A percentile compares a stretch with the other conserved stretches of the same genome.
These are phyloP conservation scores for Clarireedia sp. DNA, from an alignment of 2,329 filamentous ascomycete species.

Conservation along the genomic window DNA sequence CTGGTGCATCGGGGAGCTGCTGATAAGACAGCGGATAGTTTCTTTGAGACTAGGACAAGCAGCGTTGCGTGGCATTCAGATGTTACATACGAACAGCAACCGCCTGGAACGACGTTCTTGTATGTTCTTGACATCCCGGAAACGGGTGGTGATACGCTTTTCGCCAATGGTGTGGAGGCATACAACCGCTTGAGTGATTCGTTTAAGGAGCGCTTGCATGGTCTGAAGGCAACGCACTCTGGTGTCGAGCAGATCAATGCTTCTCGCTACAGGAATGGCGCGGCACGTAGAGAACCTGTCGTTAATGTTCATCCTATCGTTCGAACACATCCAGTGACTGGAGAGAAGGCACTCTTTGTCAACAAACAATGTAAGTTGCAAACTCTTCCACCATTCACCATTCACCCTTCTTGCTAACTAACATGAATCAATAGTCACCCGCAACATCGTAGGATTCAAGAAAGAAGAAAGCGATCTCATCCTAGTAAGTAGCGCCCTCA, in stretches of 20 bases:
- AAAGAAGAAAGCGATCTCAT: conserved; percentile 77
- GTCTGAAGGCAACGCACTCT: conserved; percentile 73
- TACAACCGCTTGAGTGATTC: conserved; percentile 73
- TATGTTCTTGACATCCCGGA: conserved; percentile 78
- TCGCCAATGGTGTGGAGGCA: conserved; percentile 70
- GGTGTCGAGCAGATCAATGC: conserved; percentile 72
- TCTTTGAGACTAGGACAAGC: conserved; percentile 64
- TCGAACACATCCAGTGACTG: conserved; percentile 72
- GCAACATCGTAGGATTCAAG: conserved; percentile 73
- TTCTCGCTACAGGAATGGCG: conserved; percentile 56
- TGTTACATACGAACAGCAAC: conserved; percentile 80
- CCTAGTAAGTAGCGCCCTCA: conserved; percentile 32
- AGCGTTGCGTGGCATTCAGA: conserved; percentile 86
- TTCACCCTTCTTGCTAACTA: background rate
- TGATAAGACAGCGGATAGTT: conserved; percentile 51
- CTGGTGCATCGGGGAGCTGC: conserved; percentile 67
- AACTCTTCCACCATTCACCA: background rate
- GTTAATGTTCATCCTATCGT: conserved; percentile 69
- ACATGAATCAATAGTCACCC: conserved; percentile 51
- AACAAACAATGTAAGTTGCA: conserved; percentile 67
- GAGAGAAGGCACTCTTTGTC: conserved; percentile 75
- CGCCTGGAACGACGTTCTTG: conserved; percentile 82
- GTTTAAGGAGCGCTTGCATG: conserved; percentile 74
- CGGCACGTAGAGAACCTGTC: conserved; percentile 69
- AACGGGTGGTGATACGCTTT: conserved; percentile 78